These are phyloP conservation scores for Chaetomium cochliodes DNA, from an alignment of 495 filamentous ascomycete species.

Conservation along the genomic window DNA sequence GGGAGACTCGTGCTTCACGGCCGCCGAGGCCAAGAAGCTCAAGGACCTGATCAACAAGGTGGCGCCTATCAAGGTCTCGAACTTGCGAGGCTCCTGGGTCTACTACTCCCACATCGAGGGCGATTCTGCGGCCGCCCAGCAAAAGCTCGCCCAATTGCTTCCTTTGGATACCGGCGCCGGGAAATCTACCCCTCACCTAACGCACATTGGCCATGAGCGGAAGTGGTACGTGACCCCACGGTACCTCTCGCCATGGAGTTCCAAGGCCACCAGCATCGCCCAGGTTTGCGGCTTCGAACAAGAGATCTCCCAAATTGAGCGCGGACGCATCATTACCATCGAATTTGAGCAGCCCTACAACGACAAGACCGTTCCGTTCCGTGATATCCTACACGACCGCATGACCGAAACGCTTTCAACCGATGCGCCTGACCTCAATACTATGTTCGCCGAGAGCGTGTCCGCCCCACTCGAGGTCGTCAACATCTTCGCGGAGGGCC, in stretches of 20 bases:
- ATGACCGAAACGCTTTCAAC: conserved; percentile 83
- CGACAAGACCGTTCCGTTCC: conserved; percentile 55
- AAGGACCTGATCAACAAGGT: conserved; percentile 48
- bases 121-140: conserved; percentile 32
- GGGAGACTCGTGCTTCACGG: conserved; percentile 54
- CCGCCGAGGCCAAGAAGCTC: conserved; percentile 51
- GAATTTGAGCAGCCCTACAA: conserved; percentile 54
- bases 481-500: conserved; percentile 60
- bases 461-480: conserved; percentile 70
- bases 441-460: conserved; percentile 76
- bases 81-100: conserved; percentile 50
- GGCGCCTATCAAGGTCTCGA: conserved; percentile 41
- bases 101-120: conserved; percentile 51
- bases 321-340: conserved; percentile 71
- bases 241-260: conserved; percentile 96
- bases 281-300: conserved; percentile 81
- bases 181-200: conserved; percentile 18
- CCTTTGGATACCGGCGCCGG: conserved; percentile 33
- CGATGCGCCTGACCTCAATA: conserved; percentile 61
- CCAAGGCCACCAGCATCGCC: conserved; percentile 89
- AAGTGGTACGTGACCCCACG: conserved; percentile 71
- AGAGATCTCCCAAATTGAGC: conserved; percentile 78
- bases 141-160: conserved; percentile 45
- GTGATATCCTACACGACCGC: conserved; percentile 78
- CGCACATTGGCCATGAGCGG: conserved; percentile 37